phyloP scores from a whole-genome alignment of 208 protist genomes.

The Leishmania martiniquensis region DNA sequence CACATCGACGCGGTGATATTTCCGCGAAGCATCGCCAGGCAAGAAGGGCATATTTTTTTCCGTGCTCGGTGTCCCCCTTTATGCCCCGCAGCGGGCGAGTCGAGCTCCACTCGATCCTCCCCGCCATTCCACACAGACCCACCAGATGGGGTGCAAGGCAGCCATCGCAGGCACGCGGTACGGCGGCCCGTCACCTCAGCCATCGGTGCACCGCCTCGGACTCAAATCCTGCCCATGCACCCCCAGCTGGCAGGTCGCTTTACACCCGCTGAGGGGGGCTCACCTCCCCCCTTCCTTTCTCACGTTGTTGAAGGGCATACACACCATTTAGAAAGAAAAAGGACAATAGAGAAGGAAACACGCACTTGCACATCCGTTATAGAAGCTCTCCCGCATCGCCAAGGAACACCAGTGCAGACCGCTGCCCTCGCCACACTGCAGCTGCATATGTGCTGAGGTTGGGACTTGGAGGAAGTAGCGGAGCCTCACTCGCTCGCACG shows the following conservation, averaged over 20 bases:
- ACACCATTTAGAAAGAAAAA: background rate
- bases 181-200: background rate
- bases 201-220: background rate
- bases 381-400: too few species aligned
- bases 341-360: background rate
- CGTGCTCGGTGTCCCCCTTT: background rate
- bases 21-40: background rate
- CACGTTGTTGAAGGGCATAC: too few species aligned
- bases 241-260: background rate
- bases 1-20: background rate
- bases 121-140: background rate
- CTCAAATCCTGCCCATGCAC: background rate
- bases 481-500: too few species aligned
- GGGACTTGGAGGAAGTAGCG: too few species aligned
- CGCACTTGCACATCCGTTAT: too few species aligned
- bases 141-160: background rate
- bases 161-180: background rate
- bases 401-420: too few species aligned
- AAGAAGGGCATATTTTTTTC: too few species aligned
- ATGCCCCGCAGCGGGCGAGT: background rate
- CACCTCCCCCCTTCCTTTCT: too few species aligned
- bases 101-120: background rate
- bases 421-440: too few species aligned
- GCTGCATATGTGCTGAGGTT: too few species aligned
- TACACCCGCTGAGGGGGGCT: background rate